Conservation (phyloP, 2,329 filamentous ascomycete genomes). For the Microdochium bolleyi region DNA sequence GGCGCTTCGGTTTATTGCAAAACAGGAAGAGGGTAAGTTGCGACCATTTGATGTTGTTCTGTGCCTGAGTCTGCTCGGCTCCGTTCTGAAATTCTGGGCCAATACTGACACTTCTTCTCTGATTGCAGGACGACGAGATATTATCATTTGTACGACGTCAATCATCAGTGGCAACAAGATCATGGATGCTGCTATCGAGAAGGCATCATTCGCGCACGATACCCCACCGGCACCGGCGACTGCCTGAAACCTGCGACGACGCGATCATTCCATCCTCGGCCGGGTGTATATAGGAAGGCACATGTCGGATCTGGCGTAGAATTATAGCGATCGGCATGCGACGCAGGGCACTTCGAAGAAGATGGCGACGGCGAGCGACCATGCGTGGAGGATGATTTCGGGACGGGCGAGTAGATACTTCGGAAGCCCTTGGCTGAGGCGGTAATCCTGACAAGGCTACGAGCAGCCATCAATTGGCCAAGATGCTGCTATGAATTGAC, state of each 20-base stretch:
- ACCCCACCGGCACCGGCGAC: slow-evolving; percentile 10
- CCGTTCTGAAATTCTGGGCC: slow-evolving; percentile 5
- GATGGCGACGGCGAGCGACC: too few species aligned
- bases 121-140: slow-evolving; percentile 58
- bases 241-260: not conserved
- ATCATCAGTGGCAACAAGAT: slow-evolving; percentile 85
- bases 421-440: too few species aligned
- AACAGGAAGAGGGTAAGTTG: slow-evolving; percentile 63
- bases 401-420: too few species aligned
- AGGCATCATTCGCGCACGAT: slow-evolving; percentile 46
- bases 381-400: too few species aligned
- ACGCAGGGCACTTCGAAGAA: too few species aligned
- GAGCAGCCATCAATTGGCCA: too few species aligned
- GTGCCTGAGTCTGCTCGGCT: not conserved
- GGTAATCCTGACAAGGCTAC: too few species aligned
- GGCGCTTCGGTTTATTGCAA: slow-evolving; percentile 81
- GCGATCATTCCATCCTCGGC: not conserved
- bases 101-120: slow-evolving; percentile 2
- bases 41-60: not conserved
- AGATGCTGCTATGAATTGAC: too few species aligned
- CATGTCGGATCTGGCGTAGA: not conserved
- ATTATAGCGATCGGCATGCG: too few species aligned
- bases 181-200: slow-evolving; percentile 80
- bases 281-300: not conserved
- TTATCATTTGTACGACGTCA: slow-evolving; percentile 88